Conservation (phyloP, 805 yeast species). For the Cyberlindnera subsufficiens region DNA sequence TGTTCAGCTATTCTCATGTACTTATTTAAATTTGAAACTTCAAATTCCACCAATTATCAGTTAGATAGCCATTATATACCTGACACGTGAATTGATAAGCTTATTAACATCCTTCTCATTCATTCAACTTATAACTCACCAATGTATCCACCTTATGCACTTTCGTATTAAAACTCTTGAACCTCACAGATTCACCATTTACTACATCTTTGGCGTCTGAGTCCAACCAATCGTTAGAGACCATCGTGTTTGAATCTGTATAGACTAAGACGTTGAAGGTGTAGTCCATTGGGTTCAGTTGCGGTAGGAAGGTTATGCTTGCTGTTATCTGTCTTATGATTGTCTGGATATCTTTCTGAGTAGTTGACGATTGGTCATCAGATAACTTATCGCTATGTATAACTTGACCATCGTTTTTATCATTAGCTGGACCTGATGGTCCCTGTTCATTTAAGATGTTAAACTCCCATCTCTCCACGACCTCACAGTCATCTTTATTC, state of each 20-base stretch:
- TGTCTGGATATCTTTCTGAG: conserved; percentile 62
- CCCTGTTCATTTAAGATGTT: conserved; percentile 30
- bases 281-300: conserved; percentile 53
- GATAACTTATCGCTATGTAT: not conserved
- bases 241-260: conserved; percentile 61
- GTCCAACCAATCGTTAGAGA: conserved; percentile 84
- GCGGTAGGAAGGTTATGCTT: conserved; percentile 79
- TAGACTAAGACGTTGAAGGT: conserved; percentile 84
- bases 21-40: too few relatives aligned
- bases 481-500: conserved; percentile 58
- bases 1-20: too few relatives aligned
- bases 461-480: conserved; percentile 85
- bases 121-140: conserved; percentile 41
- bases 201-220: conserved; percentile 53
- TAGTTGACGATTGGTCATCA: not conserved
- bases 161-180: conserved; percentile 61
- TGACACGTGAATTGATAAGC: too few relatives aligned
- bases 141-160: conserved; percentile 67
- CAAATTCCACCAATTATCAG: too few relatives aligned
- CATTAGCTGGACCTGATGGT: not conserved
- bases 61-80: too few relatives aligned
- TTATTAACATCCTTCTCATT: not conserved
- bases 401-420: not conserved
- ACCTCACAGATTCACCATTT: conserved; percentile 62
- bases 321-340: conserved; percentile 87